Evolutionary conservation across 2,329 filamentous ascomycete genomes (phyloP).

Genomic region (Onygenales sp.): DNA sequence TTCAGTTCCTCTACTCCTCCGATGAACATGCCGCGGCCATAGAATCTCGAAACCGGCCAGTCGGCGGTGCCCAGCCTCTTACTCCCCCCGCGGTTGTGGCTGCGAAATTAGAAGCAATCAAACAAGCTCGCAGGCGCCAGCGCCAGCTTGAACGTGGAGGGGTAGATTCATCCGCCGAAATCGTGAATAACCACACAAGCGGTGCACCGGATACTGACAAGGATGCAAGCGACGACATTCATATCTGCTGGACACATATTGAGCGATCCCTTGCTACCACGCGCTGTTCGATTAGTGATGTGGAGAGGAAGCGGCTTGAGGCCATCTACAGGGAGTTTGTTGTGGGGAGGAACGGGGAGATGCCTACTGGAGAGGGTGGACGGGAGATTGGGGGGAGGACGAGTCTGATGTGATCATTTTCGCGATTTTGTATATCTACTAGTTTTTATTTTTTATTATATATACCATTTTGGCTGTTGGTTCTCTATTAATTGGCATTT

Average conservation of each 20-base stretch:
- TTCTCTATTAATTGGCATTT: background rate
- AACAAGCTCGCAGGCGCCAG: slow-evolving; percentile 56
- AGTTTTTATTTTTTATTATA: background rate
- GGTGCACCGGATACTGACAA: slow-evolving; percentile 16
- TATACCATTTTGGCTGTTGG: background rate
- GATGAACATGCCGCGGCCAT: slow-evolving; percentile 42
- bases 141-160: slow-evolving; percentile 40
- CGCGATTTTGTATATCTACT: background rate
- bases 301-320: slow-evolving; percentile 64
- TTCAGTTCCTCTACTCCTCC: slow-evolving; percentile 73
- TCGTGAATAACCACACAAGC: slow-evolving; percentile 14
- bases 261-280: slow-evolving; percentile 67
- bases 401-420: slow-evolving; percentile 66
- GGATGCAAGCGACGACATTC: slow-evolving; percentile 52
- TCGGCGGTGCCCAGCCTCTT: slow-evolving; percentile 35
- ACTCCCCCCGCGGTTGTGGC: slow-evolving; percentile 70
- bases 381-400: slow-evolving; percentile 87
- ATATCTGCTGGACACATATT: slow-evolving; percentile 78
- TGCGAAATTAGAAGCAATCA: slow-evolving; percentile 73
- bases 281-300: slow-evolving; percentile 68
- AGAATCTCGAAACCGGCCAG: slow-evolving; percentile 34
- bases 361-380: slow-evolving; percentile 84
- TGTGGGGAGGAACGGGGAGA: slow-evolving; percentile 82
- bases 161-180: background rate
- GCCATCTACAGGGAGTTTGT: slow-evolving; percentile 91